phyloP scores from a whole-genome alignment of 352 stramenopile genomes.

The Phytophthora fragariaefolia region DNA sequence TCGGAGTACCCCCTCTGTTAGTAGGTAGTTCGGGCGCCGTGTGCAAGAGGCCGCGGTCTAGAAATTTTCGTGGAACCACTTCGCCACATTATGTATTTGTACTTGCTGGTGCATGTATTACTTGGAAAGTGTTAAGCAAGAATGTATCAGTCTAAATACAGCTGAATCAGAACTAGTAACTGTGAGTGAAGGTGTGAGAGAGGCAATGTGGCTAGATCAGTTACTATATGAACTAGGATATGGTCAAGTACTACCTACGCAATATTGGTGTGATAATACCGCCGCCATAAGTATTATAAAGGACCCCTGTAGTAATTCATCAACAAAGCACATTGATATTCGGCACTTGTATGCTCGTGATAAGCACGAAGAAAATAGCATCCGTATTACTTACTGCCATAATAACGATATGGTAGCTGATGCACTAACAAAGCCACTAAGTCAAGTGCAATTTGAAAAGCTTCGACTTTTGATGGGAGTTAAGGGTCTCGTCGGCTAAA shows the following conservation, averaged over 20 bases:
- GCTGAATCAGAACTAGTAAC: conserved; percentile 4
- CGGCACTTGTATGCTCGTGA: too few species aligned
- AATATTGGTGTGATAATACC: too few species aligned
- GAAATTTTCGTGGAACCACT: too few species aligned
- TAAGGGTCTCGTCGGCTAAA: background rate
- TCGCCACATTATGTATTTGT: conserved; percentile 13
- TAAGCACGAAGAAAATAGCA: too few species aligned
- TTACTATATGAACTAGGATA: conserved; percentile 5
- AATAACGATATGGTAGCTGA: too few species aligned
- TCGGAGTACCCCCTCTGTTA: too few species aligned
- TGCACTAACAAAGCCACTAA: background rate
- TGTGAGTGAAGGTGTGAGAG: conserved; percentile 5
- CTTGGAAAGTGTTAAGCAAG: conserved; percentile 9
- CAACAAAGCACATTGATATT: too few species aligned
- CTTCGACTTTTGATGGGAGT: background rate
- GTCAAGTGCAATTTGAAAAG: background rate
- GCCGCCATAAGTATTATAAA: too few species aligned
- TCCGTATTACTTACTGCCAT: too few species aligned
- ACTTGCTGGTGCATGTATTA: conserved; percentile 9
- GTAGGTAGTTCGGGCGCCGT: too few species aligned
- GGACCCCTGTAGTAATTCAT: too few species aligned
- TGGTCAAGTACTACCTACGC: background rate
- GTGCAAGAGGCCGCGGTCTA: too few species aligned
- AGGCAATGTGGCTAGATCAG: background rate
- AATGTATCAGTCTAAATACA: conserved; percentile 1